Conservation (phyloP, 140 eudicot genomes). For the Oenanthe javanica region DNA sequence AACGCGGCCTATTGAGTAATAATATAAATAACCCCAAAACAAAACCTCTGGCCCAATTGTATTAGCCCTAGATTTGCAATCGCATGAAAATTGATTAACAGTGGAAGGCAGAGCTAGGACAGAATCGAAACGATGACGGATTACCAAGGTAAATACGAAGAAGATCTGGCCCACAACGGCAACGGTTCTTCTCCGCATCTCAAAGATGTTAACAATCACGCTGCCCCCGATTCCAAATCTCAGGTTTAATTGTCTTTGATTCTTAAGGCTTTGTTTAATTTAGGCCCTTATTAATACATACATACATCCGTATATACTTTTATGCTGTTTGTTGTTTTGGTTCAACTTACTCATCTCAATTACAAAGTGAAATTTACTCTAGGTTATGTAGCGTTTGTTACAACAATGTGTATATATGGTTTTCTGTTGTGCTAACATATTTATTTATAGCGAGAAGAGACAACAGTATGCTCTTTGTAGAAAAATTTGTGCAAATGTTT, state of each 20-base stretch:
- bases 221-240: constrained; percentile 45
- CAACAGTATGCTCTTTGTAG: not conserved
- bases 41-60: too few relatives aligned
- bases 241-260: constrained; percentile 20
- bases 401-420: not conserved
- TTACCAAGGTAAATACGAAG: constrained; percentile 45
- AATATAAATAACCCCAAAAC: too few relatives aligned
- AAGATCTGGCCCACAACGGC: constrained; percentile 34
- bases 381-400: not conserved
- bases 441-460: not conserved
- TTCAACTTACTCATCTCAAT: not conserved
- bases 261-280: not conserved
- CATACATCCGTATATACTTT: not conserved
- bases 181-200: constrained; percentile 37
- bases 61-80: not conserved
- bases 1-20: too few relatives aligned
- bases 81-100: too few relatives aligned
- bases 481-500: not conserved
- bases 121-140: constrained; percentile 30
- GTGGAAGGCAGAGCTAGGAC: not conserved
- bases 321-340: not conserved
- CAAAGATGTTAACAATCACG: constrained; percentile 5
- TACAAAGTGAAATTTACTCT: not conserved
- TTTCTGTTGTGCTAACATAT: not conserved
- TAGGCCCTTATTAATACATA: not conserved